Evolutionary conservation across 2,329 filamentous ascomycete species (phyloP).

Genomic region (Metarhizium anisopliae): DNA sequence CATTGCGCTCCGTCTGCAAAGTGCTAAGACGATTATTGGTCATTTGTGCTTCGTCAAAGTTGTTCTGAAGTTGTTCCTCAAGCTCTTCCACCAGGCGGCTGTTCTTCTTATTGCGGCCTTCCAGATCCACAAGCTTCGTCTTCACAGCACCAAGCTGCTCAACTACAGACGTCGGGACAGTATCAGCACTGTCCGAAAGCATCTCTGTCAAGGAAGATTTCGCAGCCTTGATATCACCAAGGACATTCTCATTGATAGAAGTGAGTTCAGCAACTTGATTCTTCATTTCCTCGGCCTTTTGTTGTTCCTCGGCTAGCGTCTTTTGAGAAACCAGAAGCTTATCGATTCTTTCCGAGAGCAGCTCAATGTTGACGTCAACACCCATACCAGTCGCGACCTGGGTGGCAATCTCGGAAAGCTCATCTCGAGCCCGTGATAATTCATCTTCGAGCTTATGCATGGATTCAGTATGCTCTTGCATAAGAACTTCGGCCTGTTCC

Average conservation of each 20-base stretch:
- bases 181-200: conserved; percentile 37
- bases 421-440: conserved; percentile 55
- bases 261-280: conserved; percentile 46
- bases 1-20: conserved; percentile 64
- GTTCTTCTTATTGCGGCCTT: conserved; percentile 76
- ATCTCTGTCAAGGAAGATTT: conserved; percentile 46
- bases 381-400: conserved; percentile 53
- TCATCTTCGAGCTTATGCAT: conserved; percentile 50
- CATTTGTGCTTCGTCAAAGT: conserved; percentile 86
- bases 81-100: conserved; percentile 87
- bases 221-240: conserved; percentile 53
- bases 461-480: conserved; percentile 50
- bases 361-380: conserved; percentile 57
- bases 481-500: conserved; percentile 47
- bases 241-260: conserved; percentile 47
- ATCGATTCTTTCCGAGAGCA: conserved; percentile 54
- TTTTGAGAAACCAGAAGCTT: conserved; percentile 50
- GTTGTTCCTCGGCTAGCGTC: conserved; percentile 49
- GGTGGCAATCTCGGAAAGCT: conserved; percentile 54
- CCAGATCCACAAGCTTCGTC: conserved; percentile 54
- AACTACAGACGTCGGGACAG: conserved; percentile 35
- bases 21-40: conserved; percentile 80
- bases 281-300: conserved; percentile 49
- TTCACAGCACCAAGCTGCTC: conserved; percentile 55
- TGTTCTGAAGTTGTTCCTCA: conserved; percentile 90